A percentile compares a stretch with the other conserved stretches of the same genome.
Evolutionary conservation across 1,284 basidiomycete species (phyloP).

Genomic region (Ganoderma sinense): DNA sequence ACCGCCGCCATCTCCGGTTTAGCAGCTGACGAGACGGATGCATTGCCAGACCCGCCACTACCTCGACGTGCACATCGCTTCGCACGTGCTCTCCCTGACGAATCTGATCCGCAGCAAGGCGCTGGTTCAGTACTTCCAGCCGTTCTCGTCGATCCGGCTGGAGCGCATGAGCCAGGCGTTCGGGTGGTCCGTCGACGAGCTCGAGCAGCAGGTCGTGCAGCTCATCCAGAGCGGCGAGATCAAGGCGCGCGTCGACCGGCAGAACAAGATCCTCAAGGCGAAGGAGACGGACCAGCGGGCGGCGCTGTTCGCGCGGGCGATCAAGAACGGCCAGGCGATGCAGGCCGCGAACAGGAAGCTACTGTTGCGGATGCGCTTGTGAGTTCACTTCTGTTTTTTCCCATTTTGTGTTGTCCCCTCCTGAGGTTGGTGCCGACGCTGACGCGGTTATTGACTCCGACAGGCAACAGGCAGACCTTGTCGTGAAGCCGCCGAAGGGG

Average conservation of each 20-base stretch:
- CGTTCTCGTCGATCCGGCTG: constrained; percentile 83
- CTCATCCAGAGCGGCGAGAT: constrained; percentile 81
- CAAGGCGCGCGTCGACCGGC: constrained; percentile 81
- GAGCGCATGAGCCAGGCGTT: constrained; percentile 84
- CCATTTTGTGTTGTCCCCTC: constrained; percentile 16
- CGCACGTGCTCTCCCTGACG: constrained; percentile 68
- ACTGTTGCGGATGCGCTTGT: constrained; percentile 80
- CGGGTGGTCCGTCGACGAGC: constrained; percentile 77
- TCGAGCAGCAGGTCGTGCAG: constrained; percentile 73
- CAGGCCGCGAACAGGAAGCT: constrained; percentile 77
- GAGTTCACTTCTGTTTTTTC: constrained; percentile 38
- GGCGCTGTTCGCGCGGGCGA: constrained; percentile 75
- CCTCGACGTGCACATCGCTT: constrained; percentile 77
- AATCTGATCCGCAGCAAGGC: constrained; percentile 75
- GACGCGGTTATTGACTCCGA: background rate
- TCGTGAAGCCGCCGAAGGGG: constrained; percentile 46
- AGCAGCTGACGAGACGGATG: background rate
- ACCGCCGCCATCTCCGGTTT: background rate
- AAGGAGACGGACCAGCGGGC: constrained; percentile 77
- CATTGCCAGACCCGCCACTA: constrained; percentile 70
- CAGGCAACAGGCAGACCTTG: constrained; percentile 75
- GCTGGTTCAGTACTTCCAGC: constrained; percentile 85
- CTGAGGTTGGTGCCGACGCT: background rate
- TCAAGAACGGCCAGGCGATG: constrained; percentile 75
- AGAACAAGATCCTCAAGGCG: constrained; percentile 83